Evolutionary conservation across 192 early-diverging fungal species (phyloP), one percentile per base, ranked within the genome.

Genomic region (Pilobolus umbonatus): DNA sequence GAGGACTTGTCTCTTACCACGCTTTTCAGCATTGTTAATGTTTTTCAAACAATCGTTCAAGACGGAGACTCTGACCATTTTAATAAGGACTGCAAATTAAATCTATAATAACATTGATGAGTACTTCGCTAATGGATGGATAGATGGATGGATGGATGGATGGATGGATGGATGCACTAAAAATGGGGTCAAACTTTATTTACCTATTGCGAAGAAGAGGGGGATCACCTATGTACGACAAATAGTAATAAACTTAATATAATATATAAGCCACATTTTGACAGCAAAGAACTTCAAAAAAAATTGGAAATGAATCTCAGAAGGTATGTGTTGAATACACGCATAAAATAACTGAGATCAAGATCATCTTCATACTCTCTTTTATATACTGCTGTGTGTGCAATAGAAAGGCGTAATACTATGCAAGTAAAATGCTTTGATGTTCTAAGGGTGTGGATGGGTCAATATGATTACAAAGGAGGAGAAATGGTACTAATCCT

Each of bases 21-120:
- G 87, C 75, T 90, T 92, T 87, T 98, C 96, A 67, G 96, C 96
- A 76, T 98, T 98, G 88, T 87, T 88, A 79, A 98, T 96, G 83
- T 84, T 90, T 85, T 96, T 96, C 64, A 98, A 88, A 81, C 91
- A 94, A 80, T 98, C 94, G 85, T 88, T 88, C 78, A 82, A 80
- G 55, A 98, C 94, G 67, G 96, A 98, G 63, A 96, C 88, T 81
- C 93, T 87, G 80, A 96, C 94, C 95, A 98, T 95, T 77, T 79
- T 90, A 50, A 55, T 53, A 60, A 50, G 61, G 68, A 51, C 17
- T 47, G 15, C 30, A 50, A 28, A 47, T 21, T 29, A 32, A 24
- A 28, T 36, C 24, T 22, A 30, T 39, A 25, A 32, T 32, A 19
- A 52, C n/a, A 53, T 36, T 8, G n/a, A n/a, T n/a, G n/a, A 34